Evolutionary conservation across 768 basidiomycete genomes (phyloP), one percentile per base, ranked within the genome.

Genomic region (Russula earlei): DNA sequence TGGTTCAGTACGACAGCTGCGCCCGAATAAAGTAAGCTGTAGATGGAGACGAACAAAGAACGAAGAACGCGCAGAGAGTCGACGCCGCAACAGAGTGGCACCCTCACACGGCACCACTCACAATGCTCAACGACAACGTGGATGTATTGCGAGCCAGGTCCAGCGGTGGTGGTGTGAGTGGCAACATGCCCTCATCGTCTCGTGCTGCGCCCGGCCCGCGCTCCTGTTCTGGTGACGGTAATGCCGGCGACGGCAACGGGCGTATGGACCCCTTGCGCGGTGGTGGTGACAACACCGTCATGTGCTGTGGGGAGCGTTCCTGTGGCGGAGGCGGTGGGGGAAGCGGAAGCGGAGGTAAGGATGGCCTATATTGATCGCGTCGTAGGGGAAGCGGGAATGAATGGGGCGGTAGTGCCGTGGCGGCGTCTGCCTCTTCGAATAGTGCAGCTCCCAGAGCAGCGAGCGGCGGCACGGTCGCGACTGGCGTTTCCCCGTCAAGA

Each of bases 201-300:
- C 37, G 45, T 11, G 24, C 59, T 38, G 37, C 42, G n/a, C 41
- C 56, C 38, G 25, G n/a, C 17, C 44, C 41, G 9, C 58, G 51
- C 38, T 57, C 51, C 31, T 47, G 50, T 14, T 57, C 56, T 0
- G 56, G 56, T 14, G 56, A 57, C 10, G 59, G 59, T 0, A 51
- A 51, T 14, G 56, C 52, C 10, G 59, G 59, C 24, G 49, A 43
- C 9, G 58, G 55, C 25, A 56, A 42, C 31, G 55, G 52, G 38
- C 48, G 53, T 17, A 34, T 48, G 12, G 81, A 84, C 37, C 76
- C 74, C 29, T 79, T 75, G 37, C 84, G 78, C 24, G 83, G 84
- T 1, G 83, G 82, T 5, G 83, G 84, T 6, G 82, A 79, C 29
- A 86, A 69, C 10, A 83, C 72, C 31, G 72, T 73, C 56, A 77